Conservation (phyloP, 1,139 yeast genomes). For the Hanseniaspora gamundiae region DNA sequence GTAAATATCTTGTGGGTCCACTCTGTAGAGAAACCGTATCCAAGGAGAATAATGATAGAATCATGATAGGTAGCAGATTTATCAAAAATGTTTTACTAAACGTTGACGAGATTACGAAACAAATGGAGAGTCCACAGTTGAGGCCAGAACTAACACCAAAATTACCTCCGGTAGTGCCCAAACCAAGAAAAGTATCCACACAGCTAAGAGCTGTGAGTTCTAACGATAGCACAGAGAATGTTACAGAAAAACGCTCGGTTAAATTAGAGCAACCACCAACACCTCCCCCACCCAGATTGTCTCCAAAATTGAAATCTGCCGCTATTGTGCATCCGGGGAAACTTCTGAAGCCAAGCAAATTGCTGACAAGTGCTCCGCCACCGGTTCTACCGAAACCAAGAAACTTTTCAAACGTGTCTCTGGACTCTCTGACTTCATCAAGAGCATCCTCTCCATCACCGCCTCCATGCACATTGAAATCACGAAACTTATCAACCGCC, state of each 20-base stretch:
- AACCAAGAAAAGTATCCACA: neutral
- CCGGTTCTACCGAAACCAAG: conserved; percentile 21
- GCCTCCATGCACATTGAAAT: too few relatives aligned
- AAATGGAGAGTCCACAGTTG: conserved; percentile 7
- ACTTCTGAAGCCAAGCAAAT: neutral
- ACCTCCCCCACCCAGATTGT: conserved; percentile 5
- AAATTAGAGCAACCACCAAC: conserved; percentile 2
- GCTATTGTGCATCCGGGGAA: neutral
- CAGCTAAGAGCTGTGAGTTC: neutral
- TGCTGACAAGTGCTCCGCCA: conserved; percentile 4
- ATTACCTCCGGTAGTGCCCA: neutral
- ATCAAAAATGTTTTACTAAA: conserved; percentile 36
- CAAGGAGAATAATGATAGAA: conserved; percentile 32
- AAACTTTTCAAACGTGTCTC: conserved; percentile 13
- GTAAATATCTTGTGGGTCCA: conserved; percentile 39
- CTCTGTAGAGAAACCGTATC: conserved; percentile 41
- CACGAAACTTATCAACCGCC: too few relatives aligned
- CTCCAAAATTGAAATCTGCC: conserved; percentile 2
- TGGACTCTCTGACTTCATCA: conserved; percentile 4
- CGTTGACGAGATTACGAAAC: conserved; percentile 27
- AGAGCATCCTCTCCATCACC: conserved; percentile 2
- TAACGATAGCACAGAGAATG: neutral
- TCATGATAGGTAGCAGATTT: conserved; percentile 39
- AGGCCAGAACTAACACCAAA: neutral
- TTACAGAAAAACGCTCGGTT: neutral